These are phyloP conservation scores for Pichia sp. DNA, from an alignment of 1,139 yeast genomes.

Conservation along the genomic window DNA sequence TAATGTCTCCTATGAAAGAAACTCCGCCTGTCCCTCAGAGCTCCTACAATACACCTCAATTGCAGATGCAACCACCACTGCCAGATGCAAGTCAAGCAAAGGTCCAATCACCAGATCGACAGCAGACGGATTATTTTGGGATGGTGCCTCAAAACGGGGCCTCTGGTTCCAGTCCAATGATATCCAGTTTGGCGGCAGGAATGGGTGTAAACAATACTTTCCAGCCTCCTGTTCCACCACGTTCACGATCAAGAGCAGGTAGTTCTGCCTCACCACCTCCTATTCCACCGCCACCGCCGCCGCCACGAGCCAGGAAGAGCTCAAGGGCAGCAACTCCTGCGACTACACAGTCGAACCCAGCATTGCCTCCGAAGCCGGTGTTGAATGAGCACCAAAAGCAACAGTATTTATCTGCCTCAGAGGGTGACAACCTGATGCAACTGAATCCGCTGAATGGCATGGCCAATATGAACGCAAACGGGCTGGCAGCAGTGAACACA, in stretches of 20 bases:
- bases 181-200: background rate
- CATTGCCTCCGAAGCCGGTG: conserved; percentile 37
- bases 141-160: conserved; percentile 15
- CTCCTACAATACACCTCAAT: background rate
- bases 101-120: background rate
- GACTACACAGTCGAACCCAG: conserved; percentile 31
- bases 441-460: background rate
- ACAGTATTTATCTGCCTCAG: conserved; percentile 23
- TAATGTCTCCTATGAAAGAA: background rate
- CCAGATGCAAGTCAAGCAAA: background rate
- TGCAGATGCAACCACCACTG: background rate
- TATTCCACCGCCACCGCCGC: conserved; percentile 31
- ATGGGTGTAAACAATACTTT: background rate
- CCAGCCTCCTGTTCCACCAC: conserved; percentile 28
- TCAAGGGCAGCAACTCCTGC: conserved; percentile 16
- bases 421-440: conserved; percentile 8
- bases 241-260: conserved; percentile 17
- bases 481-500: background rate
- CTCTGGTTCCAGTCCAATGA: background rate
- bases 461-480: background rate
- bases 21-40: background rate
- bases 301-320: conserved; percentile 25
- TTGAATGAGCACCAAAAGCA: conserved; percentile 27
- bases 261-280: conserved; percentile 23
- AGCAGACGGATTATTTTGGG: conserved; percentile 12